These are phyloP conservation scores for Nitzschia palea DNA, from an alignment of 108 stramenopile genomes.

Conservation along the genomic window DNA sequence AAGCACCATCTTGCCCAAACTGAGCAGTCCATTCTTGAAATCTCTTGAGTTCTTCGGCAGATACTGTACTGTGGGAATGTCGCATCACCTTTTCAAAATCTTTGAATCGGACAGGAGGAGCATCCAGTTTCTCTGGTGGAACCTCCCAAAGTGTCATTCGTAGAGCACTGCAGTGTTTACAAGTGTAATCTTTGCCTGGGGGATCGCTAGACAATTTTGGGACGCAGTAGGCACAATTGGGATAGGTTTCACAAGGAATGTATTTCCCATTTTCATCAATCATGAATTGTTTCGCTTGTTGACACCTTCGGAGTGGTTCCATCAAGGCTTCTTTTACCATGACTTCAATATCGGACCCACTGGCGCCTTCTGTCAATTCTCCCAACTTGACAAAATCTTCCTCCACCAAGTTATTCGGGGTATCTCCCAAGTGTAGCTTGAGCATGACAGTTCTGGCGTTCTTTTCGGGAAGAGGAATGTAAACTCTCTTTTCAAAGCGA, in stretches of 20 bases:
- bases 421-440: conserved; percentile 90
- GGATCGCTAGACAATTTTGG: conserved; percentile 78
- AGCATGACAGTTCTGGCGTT: conserved; percentile 90
- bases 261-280: conserved; percentile 58
- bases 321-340: conserved; percentile 97
- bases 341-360: conserved; percentile 94
- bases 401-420: conserved; percentile 82
- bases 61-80: conserved; percentile 83
- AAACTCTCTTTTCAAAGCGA: conserved; percentile 98
- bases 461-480: conserved; percentile 96
- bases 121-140: conserved; percentile 75
- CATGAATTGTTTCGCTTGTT: conserved; percentile 91
- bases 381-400: conserved; percentile 84
- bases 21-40: conserved; percentile 96
- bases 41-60: conserved; percentile 87
- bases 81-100: conserved; percentile 83
- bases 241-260: conserved; percentile 82
- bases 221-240: conserved; percentile 91
- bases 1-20: conserved; percentile 98
- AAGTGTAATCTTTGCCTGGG: conserved; percentile 75
- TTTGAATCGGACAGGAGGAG: conserved; percentile 62
- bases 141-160: conserved; percentile 96
- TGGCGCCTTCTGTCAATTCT: conserved; percentile 79
- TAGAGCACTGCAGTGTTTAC: conserved; percentile 82
- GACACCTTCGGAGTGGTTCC: conserved; percentile 96